Evolutionary conservation across 768 basidiomycete genomes (phyloP).

Genomic region (Suillus placidus): DNA sequence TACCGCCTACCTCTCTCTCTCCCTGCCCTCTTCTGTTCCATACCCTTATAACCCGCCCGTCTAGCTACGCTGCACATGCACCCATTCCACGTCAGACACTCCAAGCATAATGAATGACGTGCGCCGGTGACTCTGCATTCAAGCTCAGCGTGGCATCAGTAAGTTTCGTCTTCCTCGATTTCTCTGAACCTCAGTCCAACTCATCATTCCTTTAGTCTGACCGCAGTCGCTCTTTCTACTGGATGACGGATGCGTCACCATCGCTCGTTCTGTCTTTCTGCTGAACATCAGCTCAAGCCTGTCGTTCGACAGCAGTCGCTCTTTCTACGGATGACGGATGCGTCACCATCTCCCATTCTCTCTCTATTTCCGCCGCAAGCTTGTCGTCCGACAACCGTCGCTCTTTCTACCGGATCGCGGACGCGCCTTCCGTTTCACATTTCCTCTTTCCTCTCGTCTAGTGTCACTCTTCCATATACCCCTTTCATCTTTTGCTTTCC

Average conservation of each 20-base stretch:
- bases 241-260: not conserved
- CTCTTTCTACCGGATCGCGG: not conserved
- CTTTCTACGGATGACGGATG: not conserved
- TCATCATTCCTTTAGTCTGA: not conserved
- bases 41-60: not conserved
- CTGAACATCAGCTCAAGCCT: not conserved
- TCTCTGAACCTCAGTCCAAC: not conserved
- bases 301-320: not conserved
- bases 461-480: not conserved
- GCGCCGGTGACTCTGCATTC: not conserved
- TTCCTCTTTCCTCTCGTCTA: not conserved
- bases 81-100: not conserved
- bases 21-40: not conserved
- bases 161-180: not conserved
- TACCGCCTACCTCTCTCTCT: not conserved
- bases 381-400: not conserved
- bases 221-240: not conserved
- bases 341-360: not conserved
- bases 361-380: not conserved
- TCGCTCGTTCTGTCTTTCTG: not conserved
- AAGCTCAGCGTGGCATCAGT: not conserved
- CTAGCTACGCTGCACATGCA: not conserved
- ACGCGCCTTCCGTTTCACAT: not conserved
- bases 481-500: not conserved
- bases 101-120: not conserved